A percentile compares a stretch with the other conserved stretches of the same genome.
These are phyloP conservation scores for Moesziomyces sp. DNA, from an alignment of 1,284 basidiomycete genomes.

Conservation along the genomic window DNA sequence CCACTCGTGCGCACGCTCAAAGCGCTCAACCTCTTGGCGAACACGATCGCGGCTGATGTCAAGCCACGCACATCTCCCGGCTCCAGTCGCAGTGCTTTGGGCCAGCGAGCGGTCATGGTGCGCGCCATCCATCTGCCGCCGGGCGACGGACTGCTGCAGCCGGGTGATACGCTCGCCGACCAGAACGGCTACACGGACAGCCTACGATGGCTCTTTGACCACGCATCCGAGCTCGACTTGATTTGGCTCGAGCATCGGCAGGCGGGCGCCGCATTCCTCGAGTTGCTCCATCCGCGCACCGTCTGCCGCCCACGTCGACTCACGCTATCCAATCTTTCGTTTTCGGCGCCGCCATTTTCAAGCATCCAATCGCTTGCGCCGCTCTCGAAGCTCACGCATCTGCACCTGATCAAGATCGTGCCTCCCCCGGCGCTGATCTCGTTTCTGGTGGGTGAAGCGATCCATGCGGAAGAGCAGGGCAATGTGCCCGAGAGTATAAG, in stretches of 20 bases:
- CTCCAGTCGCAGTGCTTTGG: neutral
- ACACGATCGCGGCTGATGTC: constrained; percentile 15
- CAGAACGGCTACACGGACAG: constrained; percentile 30
- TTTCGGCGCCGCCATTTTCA: constrained; percentile 40
- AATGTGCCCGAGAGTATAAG: constrained; percentile 22
- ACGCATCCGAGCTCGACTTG: constrained; percentile 24
- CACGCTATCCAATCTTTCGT: constrained; percentile 37
- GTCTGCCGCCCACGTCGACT: constrained; percentile 29
- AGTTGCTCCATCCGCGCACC: constrained; percentile 24
- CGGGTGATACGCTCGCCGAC: constrained; percentile 34
- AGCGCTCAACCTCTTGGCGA: constrained; percentile 20
- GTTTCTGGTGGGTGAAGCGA: constrained; percentile 27
- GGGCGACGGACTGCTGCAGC: constrained; percentile 33
- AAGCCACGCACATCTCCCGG: neutral
- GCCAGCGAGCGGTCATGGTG: constrained; percentile 4
- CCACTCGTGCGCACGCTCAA: constrained; percentile 26
- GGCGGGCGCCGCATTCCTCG: constrained; percentile 26
- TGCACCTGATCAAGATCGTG: constrained; percentile 42
- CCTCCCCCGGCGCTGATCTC: constrained; percentile 41
- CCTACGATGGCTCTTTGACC: constrained; percentile 29
- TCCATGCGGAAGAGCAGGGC: constrained; percentile 29
- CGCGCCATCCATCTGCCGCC: constrained; percentile 30
- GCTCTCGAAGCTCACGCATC: constrained; percentile 26
- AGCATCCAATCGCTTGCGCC: constrained; percentile 23
- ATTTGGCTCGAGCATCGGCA: constrained; percentile 33